Evolutionary conservation across 2,329 filamentous ascomycete genomes (phyloP).

Genomic region (Monilinia fructicola): DNA sequence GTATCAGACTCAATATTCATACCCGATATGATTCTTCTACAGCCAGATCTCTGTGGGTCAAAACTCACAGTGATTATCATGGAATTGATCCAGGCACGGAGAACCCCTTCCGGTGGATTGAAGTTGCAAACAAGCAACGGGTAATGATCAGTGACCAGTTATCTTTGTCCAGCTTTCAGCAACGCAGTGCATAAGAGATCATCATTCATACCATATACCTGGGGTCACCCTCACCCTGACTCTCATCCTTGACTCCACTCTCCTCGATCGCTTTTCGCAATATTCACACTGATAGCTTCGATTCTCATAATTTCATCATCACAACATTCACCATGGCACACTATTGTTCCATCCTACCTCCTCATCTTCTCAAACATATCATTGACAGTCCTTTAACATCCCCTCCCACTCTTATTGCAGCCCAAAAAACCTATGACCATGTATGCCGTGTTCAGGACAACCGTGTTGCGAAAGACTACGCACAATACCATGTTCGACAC

Average conservation of each 20-base stretch:
- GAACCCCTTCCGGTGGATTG: too few relatives aligned
- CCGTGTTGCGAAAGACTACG: neutral
- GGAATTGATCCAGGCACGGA: too few relatives aligned
- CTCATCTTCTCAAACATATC: constrained; percentile 16
- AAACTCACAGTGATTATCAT: neutral
- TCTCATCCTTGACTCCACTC: too few relatives aligned
- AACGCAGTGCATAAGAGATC: neutral
- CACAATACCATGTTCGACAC: neutral
- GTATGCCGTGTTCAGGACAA: neutral
- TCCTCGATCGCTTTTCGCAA: neutral
- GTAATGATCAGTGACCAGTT: neutral
- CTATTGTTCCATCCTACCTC: constrained; percentile 3
- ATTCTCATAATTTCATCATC: neutral
- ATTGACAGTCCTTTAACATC: neutral
- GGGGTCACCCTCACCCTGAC: neutral
- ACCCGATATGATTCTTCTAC: too few relatives aligned
- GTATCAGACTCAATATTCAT: too few relatives aligned
- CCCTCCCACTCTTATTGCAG: neutral
- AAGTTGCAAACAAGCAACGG: neutral
- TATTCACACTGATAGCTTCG: too few relatives aligned
- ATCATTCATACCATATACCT: neutral
- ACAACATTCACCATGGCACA: neutral
- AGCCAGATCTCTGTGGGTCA: neutral
- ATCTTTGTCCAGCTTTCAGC: neutral
- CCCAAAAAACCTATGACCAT: constrained; percentile 5